phyloP scores from a whole-genome alignment of 441 rosid species.

The Geranium incanum region DNA sequence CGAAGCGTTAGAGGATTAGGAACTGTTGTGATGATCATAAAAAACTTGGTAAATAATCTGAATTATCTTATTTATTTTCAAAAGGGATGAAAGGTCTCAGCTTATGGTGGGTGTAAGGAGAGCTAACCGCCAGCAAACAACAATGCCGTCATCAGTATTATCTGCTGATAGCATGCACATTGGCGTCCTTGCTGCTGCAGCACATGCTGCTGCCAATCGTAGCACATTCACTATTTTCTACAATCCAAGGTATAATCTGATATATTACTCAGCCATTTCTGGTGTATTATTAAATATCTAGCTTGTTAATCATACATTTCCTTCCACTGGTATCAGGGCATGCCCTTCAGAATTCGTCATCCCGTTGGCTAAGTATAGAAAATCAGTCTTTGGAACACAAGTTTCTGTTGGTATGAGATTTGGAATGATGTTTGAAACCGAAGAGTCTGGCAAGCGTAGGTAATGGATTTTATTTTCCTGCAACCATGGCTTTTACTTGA shows the following conservation, averaged over 20 bases:
- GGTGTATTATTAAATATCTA: background rate
- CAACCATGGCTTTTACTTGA: background rate
- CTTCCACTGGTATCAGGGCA: constrained; percentile 37
- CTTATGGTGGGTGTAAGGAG: constrained; percentile 83
- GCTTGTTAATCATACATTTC: background rate
- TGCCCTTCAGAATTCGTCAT: constrained; percentile 95
- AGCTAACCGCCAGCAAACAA: constrained; percentile 81
- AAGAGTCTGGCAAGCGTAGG: constrained; percentile 84
- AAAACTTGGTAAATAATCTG: too few species aligned
- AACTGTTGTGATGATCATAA: too few species aligned
- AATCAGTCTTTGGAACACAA: constrained; percentile 59
- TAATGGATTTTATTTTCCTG: constrained; percentile 19
- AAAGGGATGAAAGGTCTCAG: constrained; percentile 87
- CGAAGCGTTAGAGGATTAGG: background rate
- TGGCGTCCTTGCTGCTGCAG: constrained; percentile 95
- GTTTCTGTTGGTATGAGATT: constrained; percentile 87
- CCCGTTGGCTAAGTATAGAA: constrained; percentile 86
- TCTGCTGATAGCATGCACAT: constrained; percentile 98
- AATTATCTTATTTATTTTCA: background rate
- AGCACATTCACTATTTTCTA: constrained; percentile 86
- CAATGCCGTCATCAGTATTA: constrained; percentile 81
- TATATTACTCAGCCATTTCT: background rate
- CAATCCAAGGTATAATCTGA: constrained; percentile 58
- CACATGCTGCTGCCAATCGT: constrained; percentile 91
- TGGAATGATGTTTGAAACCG: constrained; percentile 97